phyloP scores from a whole-genome alignment of 169 alveolate genomes.

The Cryptosporidium andersoni region DNA sequence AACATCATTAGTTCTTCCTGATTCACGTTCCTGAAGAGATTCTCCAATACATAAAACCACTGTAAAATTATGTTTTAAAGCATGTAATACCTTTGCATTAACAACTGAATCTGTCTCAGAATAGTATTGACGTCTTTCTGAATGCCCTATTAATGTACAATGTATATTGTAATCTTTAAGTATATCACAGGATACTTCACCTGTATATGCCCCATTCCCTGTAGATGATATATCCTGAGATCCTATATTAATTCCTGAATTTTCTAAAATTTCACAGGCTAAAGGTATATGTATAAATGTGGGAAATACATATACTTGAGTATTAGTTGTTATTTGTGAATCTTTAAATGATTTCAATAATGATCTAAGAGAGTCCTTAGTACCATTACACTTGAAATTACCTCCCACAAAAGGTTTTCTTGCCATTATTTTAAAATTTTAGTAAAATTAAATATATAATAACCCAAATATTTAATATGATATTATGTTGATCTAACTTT shows the following conservation, averaged over 20 bases:
- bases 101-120: conserved; percentile 93
- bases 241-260: conserved; percentile 82
- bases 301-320: conserved; percentile 81
- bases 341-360: conserved; percentile 80
- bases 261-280: conserved; percentile 74
- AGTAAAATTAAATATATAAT: not conserved
- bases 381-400: conserved; percentile 96
- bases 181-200: conserved; percentile 94
- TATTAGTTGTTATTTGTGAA: conserved; percentile 54
- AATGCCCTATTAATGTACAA: conserved; percentile 97
- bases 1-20: conserved; percentile 91
- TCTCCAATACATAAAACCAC: conserved; percentile 97
- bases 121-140: conserved; percentile 95
- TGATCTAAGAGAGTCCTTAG: conserved; percentile 80
- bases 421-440: conserved; percentile 70
- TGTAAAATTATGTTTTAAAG: conserved; percentile 84
- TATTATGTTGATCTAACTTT: not conserved
- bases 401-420: conserved; percentile 93
- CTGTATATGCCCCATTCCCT: conserved; percentile 97
- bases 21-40: conserved; percentile 92
- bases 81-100: conserved; percentile 90
- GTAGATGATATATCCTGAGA: conserved; percentile 91
- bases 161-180: conserved; percentile 89
- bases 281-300: conserved; percentile 85
- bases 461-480: not conserved